Conservation (phyloP, 2,329 filamentous ascomycete genomes). For the Stemphylium beticola region DNA sequence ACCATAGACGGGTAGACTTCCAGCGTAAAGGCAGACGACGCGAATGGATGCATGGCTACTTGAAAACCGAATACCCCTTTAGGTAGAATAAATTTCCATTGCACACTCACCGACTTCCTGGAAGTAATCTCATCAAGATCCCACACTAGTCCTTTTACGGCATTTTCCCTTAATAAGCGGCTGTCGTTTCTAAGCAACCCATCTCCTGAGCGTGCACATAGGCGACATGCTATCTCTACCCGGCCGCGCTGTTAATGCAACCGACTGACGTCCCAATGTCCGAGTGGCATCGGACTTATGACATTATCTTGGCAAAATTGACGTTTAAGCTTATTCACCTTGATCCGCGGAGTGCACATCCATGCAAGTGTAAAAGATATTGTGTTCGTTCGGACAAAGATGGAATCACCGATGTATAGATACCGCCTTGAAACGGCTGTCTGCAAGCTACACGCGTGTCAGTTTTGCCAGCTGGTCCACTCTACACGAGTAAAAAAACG, state of each 20-base stretch:
- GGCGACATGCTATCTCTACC: conserved; percentile 1
- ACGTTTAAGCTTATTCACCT: background rate
- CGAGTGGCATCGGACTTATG: conserved; percentile 1
- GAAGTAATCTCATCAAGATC: background rate
- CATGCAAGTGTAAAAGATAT: background rate
- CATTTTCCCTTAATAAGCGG: background rate
- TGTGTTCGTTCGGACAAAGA: background rate
- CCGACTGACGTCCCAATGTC: background rate
- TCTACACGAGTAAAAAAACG: background rate
- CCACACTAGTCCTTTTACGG: background rate
- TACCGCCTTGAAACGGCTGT: background rate
- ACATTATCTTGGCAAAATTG: conserved; percentile 10
- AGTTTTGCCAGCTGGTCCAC: background rate
- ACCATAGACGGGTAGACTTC: conserved; percentile 8
- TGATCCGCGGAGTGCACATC: background rate
- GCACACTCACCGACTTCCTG: background rate
- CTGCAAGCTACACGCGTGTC: background rate
- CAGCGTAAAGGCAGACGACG: too few species aligned
- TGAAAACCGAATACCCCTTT: conserved; percentile 9
- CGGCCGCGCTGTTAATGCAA: conserved; percentile 10
- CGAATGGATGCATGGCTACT: background rate
- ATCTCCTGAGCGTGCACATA: conserved; percentile 1
- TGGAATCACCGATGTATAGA: background rate
- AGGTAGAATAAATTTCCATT: conserved; percentile 8
- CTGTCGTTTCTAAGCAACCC: conserved; percentile 1